phyloP scores from a whole-genome alignment of 345 rosid genomes.

The Ceriops decandra region DNA sequence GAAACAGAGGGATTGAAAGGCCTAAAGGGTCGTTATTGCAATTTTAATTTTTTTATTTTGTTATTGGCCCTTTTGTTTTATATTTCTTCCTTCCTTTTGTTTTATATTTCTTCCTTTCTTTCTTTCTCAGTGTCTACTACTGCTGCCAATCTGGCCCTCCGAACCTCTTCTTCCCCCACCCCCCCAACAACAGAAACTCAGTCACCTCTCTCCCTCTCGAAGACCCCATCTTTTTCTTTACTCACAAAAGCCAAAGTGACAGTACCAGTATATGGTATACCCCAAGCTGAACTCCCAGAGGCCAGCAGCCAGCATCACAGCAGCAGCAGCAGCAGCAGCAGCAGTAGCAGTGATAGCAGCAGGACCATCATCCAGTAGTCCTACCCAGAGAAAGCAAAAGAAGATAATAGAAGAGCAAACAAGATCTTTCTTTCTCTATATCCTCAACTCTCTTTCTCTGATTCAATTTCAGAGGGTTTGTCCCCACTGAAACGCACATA shows the following conservation, averaged over 20 bases:
- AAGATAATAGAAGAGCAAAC: constrained; percentile 15
- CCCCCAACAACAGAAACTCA: neutral
- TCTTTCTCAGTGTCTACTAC: neutral
- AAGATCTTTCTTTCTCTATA: constrained; percentile 29
- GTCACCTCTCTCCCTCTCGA: constrained; percentile 32
- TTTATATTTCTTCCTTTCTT: neutral
- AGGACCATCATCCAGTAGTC: neutral
- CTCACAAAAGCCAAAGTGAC: constrained; percentile 43
- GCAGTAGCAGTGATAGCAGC: constrained; percentile 13
- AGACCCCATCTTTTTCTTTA: constrained; percentile 10
- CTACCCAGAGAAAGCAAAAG: constrained; percentile 5
- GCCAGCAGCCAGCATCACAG: neutral
- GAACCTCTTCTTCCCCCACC: too few relatives aligned
- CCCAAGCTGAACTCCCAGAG: neutral
- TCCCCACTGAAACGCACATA: constrained; percentile 33
- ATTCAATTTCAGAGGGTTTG: constrained; percentile 27
- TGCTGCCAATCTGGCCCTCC: neutral
- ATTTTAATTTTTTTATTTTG: neutral
- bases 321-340: neutral
- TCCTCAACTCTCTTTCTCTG: constrained; percentile 16
- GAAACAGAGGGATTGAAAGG: neutral
- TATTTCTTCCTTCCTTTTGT: neutral
- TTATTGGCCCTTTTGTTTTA: too few relatives aligned
- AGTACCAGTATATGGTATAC: constrained; percentile 10
- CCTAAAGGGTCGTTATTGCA: constrained; percentile 14